phyloP scores from a whole-genome alignment of 139 green algal genomes.

The Chlorella sorokiniana region DNA sequence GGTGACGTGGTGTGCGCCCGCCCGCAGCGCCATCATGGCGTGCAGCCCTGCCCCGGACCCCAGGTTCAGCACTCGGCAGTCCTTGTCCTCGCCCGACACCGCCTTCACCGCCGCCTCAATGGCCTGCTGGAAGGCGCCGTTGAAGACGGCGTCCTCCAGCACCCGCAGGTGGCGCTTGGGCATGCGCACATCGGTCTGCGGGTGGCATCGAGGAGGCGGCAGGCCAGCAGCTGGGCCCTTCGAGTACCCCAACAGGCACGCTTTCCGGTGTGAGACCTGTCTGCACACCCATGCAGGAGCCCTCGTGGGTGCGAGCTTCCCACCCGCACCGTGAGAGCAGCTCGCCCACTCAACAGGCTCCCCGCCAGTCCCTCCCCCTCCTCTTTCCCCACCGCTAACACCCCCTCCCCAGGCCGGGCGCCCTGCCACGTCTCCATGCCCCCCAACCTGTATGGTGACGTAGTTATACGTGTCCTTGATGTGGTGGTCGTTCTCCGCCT shows the following conservation, averaged over 20 bases:
- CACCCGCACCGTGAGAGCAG: too few relatives aligned
- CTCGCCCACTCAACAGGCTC: too few relatives aligned
- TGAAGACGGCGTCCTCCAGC: constrained; percentile 55
- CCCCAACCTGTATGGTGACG: constrained; percentile 68
- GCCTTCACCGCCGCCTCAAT: constrained; percentile 56
- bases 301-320: too few relatives aligned
- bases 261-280: too few relatives aligned
- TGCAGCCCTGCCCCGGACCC: constrained; percentile 62
- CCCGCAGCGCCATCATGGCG: constrained; percentile 66
- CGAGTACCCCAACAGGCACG: too few relatives aligned
- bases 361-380: not conserved
- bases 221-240: too few relatives aligned
- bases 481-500: constrained; percentile 82
- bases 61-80: constrained; percentile 73
- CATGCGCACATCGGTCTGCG: constrained; percentile 66
- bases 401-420: not conserved
- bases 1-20: constrained; percentile 79
- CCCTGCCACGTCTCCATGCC: not conserved
- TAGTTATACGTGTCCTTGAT: constrained; percentile 90
- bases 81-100: constrained; percentile 50
- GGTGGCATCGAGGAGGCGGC: too few relatives aligned
- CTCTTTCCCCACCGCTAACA: not conserved
- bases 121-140: constrained; percentile 41
- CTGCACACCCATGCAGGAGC: too few relatives aligned
- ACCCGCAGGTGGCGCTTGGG: constrained; percentile 51